Percentiles rank a stretch among this genome's conserved stretches.
Evolutionary conservation across 1,139 yeast species (phyloP).

Genomic region (Blastobotrys raffinosifermentans): DNA sequence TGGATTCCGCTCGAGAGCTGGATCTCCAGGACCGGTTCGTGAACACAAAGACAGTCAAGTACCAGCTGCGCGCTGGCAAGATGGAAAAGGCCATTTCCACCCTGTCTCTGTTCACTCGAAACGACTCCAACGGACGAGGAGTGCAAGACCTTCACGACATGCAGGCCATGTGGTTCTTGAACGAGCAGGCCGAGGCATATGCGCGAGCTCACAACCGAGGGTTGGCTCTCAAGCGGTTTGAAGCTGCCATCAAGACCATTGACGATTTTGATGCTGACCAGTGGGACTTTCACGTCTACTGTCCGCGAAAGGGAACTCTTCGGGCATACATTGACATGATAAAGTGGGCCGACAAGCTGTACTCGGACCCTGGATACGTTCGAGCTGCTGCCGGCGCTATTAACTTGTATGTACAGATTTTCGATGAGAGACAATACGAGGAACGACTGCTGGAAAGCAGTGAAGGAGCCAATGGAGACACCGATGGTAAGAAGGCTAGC

Average conservation of each 20-base stretch:
- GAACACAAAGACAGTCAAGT: slow-evolving; percentile 83
- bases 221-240: slow-evolving; percentile 72
- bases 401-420: slow-evolving; percentile 48
- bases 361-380: slow-evolving; percentile 60
- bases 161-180: slow-evolving; percentile 89
- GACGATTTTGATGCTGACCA: slow-evolving; percentile 76
- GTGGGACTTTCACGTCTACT: slow-evolving; percentile 89
- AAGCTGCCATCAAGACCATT: slow-evolving; percentile 61
- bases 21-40: slow-evolving; percentile 90
- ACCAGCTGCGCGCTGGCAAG: slow-evolving; percentile 71
- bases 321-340: slow-evolving; percentile 72
- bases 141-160: slow-evolving; percentile 79
- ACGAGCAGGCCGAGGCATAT: slow-evolving; percentile 83
- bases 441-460: slow-evolving; percentile 16
- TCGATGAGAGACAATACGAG: slow-evolving; percentile 10
- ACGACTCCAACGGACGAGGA: slow-evolving; percentile 73
- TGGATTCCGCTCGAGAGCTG: slow-evolving; percentile 66
- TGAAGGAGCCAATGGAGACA: slow-evolving; percentile 24
- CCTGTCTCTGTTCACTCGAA: slow-evolving; percentile 76
- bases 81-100: slow-evolving; percentile 70
- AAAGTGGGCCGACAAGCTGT: slow-evolving; percentile 74
- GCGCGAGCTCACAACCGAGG: slow-evolving; percentile 49
- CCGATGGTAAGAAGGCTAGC: slow-evolving; percentile 29
- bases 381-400: slow-evolving; percentile 67
- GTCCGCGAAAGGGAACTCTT: slow-evolving; percentile 87